Percentiles rank a stretch among this genome's conserved stretches.
phyloP scores from a whole-genome alignment of 192 early-diverging fungal species.

The Entomortierella beljakovae region DNA sequence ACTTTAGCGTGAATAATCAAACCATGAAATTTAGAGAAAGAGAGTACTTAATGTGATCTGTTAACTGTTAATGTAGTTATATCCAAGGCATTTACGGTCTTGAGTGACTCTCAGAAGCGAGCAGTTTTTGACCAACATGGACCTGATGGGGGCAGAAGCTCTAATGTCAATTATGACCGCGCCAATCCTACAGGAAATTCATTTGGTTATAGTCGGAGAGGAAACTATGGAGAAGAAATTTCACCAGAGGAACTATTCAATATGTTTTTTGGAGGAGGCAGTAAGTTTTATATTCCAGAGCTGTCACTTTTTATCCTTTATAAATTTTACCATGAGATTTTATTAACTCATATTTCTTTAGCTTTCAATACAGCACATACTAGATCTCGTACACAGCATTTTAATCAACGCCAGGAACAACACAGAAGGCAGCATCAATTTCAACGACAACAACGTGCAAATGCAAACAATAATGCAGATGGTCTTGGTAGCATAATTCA shows the following conservation, averaged over 20 bases:
- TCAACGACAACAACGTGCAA: constrained; percentile 52
- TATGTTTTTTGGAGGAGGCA: constrained; percentile 88
- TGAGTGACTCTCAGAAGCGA: constrained; percentile 88
- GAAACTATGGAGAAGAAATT: constrained; percentile 74
- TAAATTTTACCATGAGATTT: too few relatives aligned
- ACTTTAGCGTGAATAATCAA: not conserved
- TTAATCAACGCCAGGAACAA: constrained; percentile 45
- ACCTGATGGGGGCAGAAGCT: constrained; percentile 70
- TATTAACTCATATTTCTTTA: constrained; percentile 9
- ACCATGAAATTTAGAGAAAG: too few relatives aligned
- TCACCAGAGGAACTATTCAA: constrained; percentile 96
- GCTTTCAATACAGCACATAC: constrained; percentile 59
- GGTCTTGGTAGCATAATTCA: constrained; percentile 71
- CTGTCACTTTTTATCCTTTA: too few relatives aligned
- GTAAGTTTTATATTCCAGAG: constrained; percentile 39
- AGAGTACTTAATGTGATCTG: too few relatives aligned
- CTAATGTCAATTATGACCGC: constrained; percentile 49
- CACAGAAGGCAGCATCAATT: constrained; percentile 55
- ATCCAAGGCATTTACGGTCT: constrained; percentile 89
- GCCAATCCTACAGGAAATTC: constrained; percentile 27
- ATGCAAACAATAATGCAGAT: constrained; percentile 11
- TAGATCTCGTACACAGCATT: constrained; percentile 45
- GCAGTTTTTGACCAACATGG: constrained; percentile 90
- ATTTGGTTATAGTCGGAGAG: constrained; percentile 43
- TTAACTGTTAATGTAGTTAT: too few relatives aligned